phyloP scores from a whole-genome alignment of 2,329 filamentous ascomycete genomes.

The Podosphaera xanthii region DNA sequence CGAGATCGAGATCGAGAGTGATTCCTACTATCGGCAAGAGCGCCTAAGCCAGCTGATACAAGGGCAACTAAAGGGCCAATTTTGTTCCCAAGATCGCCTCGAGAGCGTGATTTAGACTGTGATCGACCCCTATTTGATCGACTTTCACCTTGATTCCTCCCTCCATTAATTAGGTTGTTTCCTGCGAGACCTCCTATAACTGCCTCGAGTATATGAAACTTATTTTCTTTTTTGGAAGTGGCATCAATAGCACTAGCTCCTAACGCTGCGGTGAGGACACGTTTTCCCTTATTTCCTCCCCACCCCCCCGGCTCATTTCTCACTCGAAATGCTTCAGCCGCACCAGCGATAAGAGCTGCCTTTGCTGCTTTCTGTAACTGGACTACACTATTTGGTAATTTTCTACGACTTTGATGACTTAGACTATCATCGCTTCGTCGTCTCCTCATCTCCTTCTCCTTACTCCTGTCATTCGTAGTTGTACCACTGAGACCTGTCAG shows the following conservation, averaged over 20 bases:
- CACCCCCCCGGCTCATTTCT: constrained; percentile 75
- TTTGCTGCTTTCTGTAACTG: constrained; percentile 73
- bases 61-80: constrained; percentile 33
- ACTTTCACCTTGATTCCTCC: constrained; percentile 26
- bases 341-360: constrained; percentile 73
- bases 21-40: constrained; percentile 37
- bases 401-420: constrained; percentile 21
- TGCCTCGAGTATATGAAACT: constrained; percentile 64
- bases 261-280: constrained; percentile 66
- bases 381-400: constrained; percentile 26
- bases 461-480: constrained; percentile 34
- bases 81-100: constrained; percentile 18
- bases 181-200: constrained; percentile 74
- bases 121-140: constrained; percentile 40
- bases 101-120: constrained; percentile 41
- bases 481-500: constrained; percentile 38
- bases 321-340: constrained; percentile 75
- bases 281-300: constrained; percentile 80
- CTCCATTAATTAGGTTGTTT: constrained; percentile 67
- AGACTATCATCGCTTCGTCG: constrained; percentile 19
- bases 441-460: constrained; percentile 19
- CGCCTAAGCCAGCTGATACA: constrained; percentile 37
- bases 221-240: constrained; percentile 49
- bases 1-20: constrained; percentile 24
- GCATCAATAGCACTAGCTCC: constrained; percentile 74